Evolutionary conservation across 495 filamentous ascomycete genomes (phyloP).

Genomic region (Penicillium odoratum): DNA sequence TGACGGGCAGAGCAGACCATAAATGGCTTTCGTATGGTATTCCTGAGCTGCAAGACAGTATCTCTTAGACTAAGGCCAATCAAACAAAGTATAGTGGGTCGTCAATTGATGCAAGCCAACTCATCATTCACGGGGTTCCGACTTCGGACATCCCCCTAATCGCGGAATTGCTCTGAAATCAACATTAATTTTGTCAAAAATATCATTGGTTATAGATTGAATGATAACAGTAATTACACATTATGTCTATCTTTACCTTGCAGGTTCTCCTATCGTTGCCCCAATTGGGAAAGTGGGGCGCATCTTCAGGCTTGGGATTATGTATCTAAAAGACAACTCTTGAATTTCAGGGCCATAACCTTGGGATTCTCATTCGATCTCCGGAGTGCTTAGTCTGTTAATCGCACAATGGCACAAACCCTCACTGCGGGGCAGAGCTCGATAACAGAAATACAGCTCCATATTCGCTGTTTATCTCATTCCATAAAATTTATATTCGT

Average conservation of each 20-base stretch:
- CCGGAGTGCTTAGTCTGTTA: no score
- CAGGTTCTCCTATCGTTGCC: not conserved
- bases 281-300: slow-evolving; percentile 5
- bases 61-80: not conserved
- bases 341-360: no score
- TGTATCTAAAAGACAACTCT: no score
- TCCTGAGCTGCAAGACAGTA: not conserved
- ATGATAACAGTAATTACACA: slow-evolving; percentile 3
- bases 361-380: not conserved
- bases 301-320: no score
- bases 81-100: not conserved
- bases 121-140: not conserved
- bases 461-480: not conserved
- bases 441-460: not conserved
- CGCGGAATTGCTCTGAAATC: not conserved
- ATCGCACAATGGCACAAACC: not conserved
- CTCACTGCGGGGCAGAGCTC: not conserved
- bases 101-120: not conserved
- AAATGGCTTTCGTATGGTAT: not conserved
- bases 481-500: not conserved
- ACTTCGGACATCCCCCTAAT: not conserved
- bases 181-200: not conserved
- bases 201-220: slow-evolving; percentile 1
- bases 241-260: not conserved
- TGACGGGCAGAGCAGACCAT: not conserved